A percentile compares a stretch with the other conserved stretches of the same genome.
These are phyloP conservation scores for Penstemon barbatus DNA, from an alignment of 257 asterid genomes.

Conservation along the genomic window DNA sequence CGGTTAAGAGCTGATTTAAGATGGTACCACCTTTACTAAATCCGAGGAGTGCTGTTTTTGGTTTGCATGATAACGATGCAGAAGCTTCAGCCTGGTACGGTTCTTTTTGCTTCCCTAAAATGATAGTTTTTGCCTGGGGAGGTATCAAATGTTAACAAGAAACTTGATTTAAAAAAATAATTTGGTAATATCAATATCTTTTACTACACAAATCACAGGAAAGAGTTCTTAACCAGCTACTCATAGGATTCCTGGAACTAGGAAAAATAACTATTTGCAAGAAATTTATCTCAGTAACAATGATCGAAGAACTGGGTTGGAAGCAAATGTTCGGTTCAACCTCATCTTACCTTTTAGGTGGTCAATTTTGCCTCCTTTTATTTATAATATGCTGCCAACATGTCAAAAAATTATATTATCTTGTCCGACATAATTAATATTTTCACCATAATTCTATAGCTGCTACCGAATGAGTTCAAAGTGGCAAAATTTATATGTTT, in stretches of 20 bases:
- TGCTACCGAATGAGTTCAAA: too few species aligned
- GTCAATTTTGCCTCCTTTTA: too few species aligned
- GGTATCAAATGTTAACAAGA: conserved; percentile 24
- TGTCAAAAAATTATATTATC: too few species aligned
- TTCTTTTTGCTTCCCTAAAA: conserved; percentile 49
- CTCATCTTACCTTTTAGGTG: too few species aligned
- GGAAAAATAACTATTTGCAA: too few species aligned
- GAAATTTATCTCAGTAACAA: too few species aligned
- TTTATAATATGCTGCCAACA: too few species aligned
- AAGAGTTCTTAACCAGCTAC: not conserved
- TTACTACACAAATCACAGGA: not conserved
- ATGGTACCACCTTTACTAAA: conserved; percentile 93
- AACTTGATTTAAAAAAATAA: not conserved
- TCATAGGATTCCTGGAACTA: not conserved
- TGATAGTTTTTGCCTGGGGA: conserved; percentile 54
- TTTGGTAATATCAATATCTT: not conserved
- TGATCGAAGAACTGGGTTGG: too few species aligned
- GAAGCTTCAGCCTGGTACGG: conserved; percentile 45
- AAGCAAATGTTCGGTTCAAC: too few species aligned
- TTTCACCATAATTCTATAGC: too few species aligned
- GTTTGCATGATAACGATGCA: conserved; percentile 43
- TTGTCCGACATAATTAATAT: too few species aligned
- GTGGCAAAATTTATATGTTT: not conserved
- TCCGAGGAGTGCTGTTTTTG: conserved; percentile 76
- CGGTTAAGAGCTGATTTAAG: conserved; percentile 84